These are phyloP conservation scores for Cryphonectria radicalis DNA, from an alignment of 2,329 filamentous ascomycete genomes.

Conservation along the genomic window DNA sequence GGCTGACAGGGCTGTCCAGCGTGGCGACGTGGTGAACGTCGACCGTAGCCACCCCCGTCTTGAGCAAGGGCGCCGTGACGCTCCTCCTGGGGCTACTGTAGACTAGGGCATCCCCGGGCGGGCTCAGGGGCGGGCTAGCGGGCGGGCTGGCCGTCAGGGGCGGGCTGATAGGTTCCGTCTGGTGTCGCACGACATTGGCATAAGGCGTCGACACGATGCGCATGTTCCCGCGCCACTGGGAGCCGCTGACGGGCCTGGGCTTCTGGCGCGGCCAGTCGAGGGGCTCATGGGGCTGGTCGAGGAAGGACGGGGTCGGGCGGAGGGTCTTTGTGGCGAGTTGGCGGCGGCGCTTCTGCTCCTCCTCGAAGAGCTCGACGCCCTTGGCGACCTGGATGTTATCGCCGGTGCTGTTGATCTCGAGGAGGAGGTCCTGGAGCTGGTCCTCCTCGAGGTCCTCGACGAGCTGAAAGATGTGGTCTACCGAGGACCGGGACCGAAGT, in stretches of 20 bases:
- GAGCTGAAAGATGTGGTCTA: constrained; percentile 38
- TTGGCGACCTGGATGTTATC: constrained; percentile 36
- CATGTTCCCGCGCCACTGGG: constrained; percentile 29
- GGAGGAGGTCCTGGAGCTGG: constrained; percentile 36
- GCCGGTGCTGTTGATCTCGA: constrained; percentile 36
- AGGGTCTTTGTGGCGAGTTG: constrained; percentile 1
- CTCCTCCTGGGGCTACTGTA: constrained; percentile 19
- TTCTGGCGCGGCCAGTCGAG: constrained; percentile 29
- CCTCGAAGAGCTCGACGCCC: constrained; percentile 37
- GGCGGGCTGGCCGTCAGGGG: constrained; percentile 27
- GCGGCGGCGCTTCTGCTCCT: constrained; percentile 19
- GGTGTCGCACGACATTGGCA: constrained; percentile 16
- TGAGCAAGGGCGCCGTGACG: constrained; percentile 22
- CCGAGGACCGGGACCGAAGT: constrained; percentile 36
- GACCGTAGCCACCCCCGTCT: constrained; percentile 13
- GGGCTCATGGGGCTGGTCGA: constrained; percentile 28
- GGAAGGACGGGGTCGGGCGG: constrained; percentile 28
- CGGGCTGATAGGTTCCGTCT: constrained; percentile 26
- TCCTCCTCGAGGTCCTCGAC: constrained; percentile 36
- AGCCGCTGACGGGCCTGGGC: constrained; percentile 26
- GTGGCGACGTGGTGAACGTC: background rate
- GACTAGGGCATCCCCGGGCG: background rate
- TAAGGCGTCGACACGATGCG: constrained; percentile 28
- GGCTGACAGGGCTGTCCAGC: constrained; percentile 24
- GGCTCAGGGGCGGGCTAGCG: constrained; percentile 24